phyloP scores from a whole-genome alignment of 75 land plant species.

The Sequoia sempervirens region DNA sequence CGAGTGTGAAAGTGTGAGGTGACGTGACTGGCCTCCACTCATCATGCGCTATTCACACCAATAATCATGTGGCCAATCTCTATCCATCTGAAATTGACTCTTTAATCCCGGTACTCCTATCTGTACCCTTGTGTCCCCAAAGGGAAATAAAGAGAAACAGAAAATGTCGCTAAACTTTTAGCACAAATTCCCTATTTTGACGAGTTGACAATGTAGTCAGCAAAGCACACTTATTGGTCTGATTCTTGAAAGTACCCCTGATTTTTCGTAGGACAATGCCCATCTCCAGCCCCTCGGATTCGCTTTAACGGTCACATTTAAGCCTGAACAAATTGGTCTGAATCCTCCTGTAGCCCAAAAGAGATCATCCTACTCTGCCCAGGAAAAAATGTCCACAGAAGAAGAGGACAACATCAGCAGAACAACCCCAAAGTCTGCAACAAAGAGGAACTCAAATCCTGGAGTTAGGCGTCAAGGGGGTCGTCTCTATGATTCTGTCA shows the following conservation, averaged over 20 bases:
- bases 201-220: neutral
- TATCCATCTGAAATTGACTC: neutral
- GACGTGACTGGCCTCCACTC: neutral
- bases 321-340: neutral
- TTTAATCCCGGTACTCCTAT: neutral
- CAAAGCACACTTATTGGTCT: neutral
- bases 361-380: neutral
- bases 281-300: slow-evolving; percentile 2
- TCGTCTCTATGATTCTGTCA: slow-evolving; percentile 32
- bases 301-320: slow-evolving; percentile 8
- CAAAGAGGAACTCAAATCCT: slow-evolving; percentile 16
- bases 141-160: neutral
- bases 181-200: neutral
- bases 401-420: neutral
- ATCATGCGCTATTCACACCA: neutral
- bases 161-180: neutral
- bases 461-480: slow-evolving; percentile 25
- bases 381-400: neutral
- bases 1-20: neutral
- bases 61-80: neutral
- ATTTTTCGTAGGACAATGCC: neutral
- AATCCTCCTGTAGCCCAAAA: neutral
- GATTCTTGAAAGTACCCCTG: neutral
- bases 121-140: too few species aligned
- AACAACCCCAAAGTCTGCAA: neutral